Conservation (phyloP, 192 early-diverging fungal species). For the Mortierella antarctica region DNA sequence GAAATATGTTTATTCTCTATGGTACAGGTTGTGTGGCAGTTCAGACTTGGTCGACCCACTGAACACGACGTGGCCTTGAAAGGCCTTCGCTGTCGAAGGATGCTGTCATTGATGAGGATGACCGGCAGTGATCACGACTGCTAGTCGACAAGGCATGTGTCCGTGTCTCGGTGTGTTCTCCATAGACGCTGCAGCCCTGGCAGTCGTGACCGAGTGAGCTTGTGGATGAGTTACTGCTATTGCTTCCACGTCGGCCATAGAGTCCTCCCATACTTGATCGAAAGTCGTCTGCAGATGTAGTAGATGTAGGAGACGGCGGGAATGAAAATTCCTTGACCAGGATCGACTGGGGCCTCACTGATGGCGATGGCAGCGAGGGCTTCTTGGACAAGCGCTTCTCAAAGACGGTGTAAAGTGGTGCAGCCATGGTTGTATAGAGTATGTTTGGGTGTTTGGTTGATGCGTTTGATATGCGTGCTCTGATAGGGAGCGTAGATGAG, state of each 20-base stretch:
- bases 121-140: too few species aligned
- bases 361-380: conserved; percentile 26
- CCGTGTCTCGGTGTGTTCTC: neutral
- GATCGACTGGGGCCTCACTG: conserved; percentile 36
- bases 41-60: conserved; percentile 35
- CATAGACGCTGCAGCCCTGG: neutral
- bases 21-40: too few species aligned
- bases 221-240: conserved; percentile 10
- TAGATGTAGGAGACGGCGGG: neutral
- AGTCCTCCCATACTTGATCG: neutral
- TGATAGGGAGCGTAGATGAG: too few species aligned
- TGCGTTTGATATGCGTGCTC: too few species aligned
- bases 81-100: neutral
- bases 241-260: conserved; percentile 20
- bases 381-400: conserved; percentile 33
- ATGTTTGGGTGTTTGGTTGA: neutral
- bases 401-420: conserved; percentile 34
- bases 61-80: conserved; percentile 11
- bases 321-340: conserved; percentile 19
- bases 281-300: neutral
- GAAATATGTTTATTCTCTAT: too few species aligned
- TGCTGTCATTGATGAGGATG: neutral
- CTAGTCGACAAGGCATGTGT: neutral
- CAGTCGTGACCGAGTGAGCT: conserved; percentile 19
- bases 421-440: neutral